Conservation (phyloP, 345 rosid genomes). For the Acer yangbiense region DNA sequence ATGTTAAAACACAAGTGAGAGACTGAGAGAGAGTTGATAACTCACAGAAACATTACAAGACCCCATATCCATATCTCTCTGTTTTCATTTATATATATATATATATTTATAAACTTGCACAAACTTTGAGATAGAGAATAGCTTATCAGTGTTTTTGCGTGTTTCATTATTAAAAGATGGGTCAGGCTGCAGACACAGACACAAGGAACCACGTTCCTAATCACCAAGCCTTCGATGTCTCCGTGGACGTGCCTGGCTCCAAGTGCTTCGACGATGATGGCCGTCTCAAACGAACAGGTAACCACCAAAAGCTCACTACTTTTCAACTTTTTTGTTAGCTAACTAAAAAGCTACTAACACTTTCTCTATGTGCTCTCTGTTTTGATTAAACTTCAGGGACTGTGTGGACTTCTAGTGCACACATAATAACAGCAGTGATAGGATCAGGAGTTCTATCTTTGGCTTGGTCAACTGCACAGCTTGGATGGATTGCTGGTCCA, state of each 20-base stretch:
- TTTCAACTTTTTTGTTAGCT: too few relatives aligned
- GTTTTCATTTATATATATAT: too few relatives aligned
- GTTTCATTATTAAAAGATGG: slow-evolving; percentile 22
- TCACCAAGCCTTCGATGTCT: slow-evolving; percentile 35
- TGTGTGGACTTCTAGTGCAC: slow-evolving; percentile 49
- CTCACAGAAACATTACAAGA: too few relatives aligned
- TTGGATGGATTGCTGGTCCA: slow-evolving; percentile 55
- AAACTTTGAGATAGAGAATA: neutral
- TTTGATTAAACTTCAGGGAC: slow-evolving; percentile 26
- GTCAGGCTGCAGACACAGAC: slow-evolving; percentile 5
- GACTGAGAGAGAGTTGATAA: too few relatives aligned
- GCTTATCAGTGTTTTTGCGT: too few relatives aligned
- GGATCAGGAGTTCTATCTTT: slow-evolving; percentile 53
- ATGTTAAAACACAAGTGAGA: neutral
- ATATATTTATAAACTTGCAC: neutral
- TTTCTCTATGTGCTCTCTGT: too few relatives aligned
- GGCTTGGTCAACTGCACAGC: slow-evolving; percentile 56
- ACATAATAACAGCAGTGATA: slow-evolving; percentile 51
- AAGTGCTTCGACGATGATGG: slow-evolving; percentile 81
- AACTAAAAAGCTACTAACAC: too few relatives aligned
- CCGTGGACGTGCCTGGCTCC: slow-evolving; percentile 52
- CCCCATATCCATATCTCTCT: too few relatives aligned
- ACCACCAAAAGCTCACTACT: neutral
- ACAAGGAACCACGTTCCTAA: slow-evolving; percentile 17
- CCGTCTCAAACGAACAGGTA: slow-evolving; percentile 72